These are phyloP conservation scores for Auriscalpium orientale DNA, from an alignment of 768 basidiomycete species.

Conservation along the genomic window DNA sequence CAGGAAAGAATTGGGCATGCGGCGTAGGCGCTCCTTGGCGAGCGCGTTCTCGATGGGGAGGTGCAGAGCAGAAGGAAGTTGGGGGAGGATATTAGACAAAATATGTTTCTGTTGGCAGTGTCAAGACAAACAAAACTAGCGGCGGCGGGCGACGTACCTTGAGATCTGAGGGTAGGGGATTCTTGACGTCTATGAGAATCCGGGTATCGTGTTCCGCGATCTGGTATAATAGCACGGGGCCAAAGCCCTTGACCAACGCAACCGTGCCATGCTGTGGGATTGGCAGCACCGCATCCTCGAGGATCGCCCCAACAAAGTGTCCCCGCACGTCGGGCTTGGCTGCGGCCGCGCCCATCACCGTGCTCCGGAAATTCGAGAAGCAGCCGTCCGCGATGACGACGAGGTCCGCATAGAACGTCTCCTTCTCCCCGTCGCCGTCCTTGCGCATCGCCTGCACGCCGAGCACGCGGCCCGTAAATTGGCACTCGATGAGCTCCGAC, in stretches of 20 bases:
- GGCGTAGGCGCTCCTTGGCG: conserved; percentile 72
- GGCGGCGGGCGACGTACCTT: conserved; percentile 39
- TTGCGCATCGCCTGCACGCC: conserved; percentile 57
- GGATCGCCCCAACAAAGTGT: conserved; percentile 79
- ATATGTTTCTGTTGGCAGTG: conserved; percentile 51
- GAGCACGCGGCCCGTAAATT: conserved; percentile 42
- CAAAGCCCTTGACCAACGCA: conserved; percentile 67
- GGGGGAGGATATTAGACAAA: conserved; percentile 62
- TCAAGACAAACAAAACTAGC: too few relatives aligned
- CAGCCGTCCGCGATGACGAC: conserved; percentile 92
- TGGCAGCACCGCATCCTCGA: conserved; percentile 70
- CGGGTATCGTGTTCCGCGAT: conserved; percentile 85
- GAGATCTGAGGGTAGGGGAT: conserved; percentile 74
- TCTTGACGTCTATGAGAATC: conserved; percentile 87
- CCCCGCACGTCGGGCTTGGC: conserved; percentile 51
- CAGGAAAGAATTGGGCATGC: conserved; percentile 95
- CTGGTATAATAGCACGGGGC: conserved; percentile 91
- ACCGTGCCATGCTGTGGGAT: conserved; percentile 81
- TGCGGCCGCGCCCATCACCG: conserved; percentile 48
- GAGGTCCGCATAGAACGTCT: conserved; percentile 62
- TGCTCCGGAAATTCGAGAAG: conserved; percentile 82
- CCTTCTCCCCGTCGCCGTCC: conserved; percentile 32
- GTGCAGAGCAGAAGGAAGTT: conserved; percentile 71
- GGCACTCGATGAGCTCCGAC: conserved; percentile 61
- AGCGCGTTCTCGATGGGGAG: conserved; percentile 58